Evolutionary conservation across 768 basidiomycete genomes (phyloP).

Genomic region (Peribolospora baueri): DNA sequence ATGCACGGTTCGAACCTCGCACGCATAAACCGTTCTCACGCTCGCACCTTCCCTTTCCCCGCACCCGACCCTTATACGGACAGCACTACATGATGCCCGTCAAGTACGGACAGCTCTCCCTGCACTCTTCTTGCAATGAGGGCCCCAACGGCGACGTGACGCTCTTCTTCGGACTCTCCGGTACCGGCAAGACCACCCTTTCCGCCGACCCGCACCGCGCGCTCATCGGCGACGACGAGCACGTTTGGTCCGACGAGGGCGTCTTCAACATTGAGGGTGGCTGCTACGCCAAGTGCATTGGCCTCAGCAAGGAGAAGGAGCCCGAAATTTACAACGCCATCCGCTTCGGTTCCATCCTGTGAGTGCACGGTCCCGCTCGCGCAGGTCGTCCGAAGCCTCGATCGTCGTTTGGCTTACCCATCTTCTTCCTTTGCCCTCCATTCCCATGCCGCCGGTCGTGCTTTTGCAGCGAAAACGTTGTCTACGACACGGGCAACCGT

Average conservation of each 20-base stretch:
- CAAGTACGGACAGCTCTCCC: constrained; percentile 89
- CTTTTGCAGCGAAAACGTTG: constrained; percentile 26
- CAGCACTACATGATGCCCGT: constrained; percentile 94
- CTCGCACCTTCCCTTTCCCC: neutral
- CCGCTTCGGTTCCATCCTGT: constrained; percentile 74
- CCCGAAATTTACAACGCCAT: constrained; percentile 94
- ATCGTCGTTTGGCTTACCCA: neutral
- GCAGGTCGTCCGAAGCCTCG: neutral
- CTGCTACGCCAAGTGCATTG: constrained; percentile 95
- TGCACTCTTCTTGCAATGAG: constrained; percentile 95
- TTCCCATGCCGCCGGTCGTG: too few relatives aligned
- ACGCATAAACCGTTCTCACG: too few relatives aligned
- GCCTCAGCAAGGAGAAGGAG: constrained; percentile 88
- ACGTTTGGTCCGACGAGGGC: constrained; percentile 95
- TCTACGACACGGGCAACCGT: constrained; percentile 48
- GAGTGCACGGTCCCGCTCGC: neutral
- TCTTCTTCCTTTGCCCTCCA: neutral
- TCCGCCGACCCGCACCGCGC: constrained; percentile 84
- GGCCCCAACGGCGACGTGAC: constrained; percentile 79
- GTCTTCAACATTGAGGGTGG: constrained; percentile 99
- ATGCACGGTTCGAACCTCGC: too few relatives aligned
- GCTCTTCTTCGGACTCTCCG: constrained; percentile 94
- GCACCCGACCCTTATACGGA: neutral
- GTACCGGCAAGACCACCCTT: constrained; percentile 95
- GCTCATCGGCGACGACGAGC: constrained; percentile 96